Base-by-base conservation (phyloP, 176 grass and related monocot species). In the Alloteropsis semialata region DNA sequence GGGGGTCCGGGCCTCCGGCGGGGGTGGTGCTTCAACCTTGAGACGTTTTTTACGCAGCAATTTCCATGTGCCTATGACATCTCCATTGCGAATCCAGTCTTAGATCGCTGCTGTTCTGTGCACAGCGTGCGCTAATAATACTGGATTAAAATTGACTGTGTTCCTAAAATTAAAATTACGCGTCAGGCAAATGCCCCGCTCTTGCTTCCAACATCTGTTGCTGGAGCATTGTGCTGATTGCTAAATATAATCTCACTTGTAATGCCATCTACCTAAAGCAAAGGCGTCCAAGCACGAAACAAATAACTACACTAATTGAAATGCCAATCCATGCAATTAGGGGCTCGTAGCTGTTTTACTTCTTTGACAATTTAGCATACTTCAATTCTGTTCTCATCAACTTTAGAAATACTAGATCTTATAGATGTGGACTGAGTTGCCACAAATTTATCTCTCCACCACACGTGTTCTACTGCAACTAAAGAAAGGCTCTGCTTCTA, bases 401-500 rank as follows among this genome's bases (percentile, higher is more conserved):
- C 62, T 24, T 38, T 10, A n/a, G n/a, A 66, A 3, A 29, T 27
- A 25, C n/a, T 10, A 53, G 45, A 80, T 65, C 60, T n/a, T 48
- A 22, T 43, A 22, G 6, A 34, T 33, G 43, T 33, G 44, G 12
- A 34, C 18, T 16, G 10, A n/a, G n/a, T 45, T n/a, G 34, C 17
- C 42, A n/a, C 22, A 48, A 24, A 18, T 55, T 55, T 46, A 49
- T 16, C 63, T 28, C 65, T 24, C 14, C 8, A 69, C 29, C 46
- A 78, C 42, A 49, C 69, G 25, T 56, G 57, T 38, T 56, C 3
- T 66, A 44, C 53, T 30, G 15, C n/a, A 68, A 44, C 7, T 0
- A 42, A 56, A 45, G 68, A 66, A 82, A 17, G 8, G 5, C 62
- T 76, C 69, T 53, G 44, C 6, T 81, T 78, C 22, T 85, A 39